Evolutionary conservation across 306 rosid species (phyloP).

Genomic region (Castanea sativa): DNA sequence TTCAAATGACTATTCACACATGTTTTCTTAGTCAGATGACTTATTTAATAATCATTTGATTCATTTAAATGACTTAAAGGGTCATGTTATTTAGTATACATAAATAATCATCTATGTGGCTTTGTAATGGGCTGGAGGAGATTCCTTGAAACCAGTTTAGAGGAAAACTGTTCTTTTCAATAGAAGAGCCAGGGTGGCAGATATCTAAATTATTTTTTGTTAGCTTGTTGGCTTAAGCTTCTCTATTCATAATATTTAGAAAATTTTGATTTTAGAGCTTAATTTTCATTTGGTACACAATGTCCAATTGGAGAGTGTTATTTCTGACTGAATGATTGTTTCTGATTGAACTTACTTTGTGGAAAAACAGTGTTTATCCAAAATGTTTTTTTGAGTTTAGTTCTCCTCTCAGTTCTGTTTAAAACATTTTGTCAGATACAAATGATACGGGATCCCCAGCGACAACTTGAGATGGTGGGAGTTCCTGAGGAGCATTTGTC

Average conservation of each 20-base stretch:
- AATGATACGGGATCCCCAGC: slow-evolving; percentile 77
- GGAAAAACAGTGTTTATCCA: background rate
- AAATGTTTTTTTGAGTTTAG: background rate
- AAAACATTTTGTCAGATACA: slow-evolving; percentile 49
- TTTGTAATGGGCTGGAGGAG: too few relatives aligned
- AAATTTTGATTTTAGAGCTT: background rate
- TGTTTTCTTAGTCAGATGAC: too few relatives aligned
- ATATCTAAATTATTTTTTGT: background rate
- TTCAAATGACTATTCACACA: too few relatives aligned
- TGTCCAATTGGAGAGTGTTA: background rate
- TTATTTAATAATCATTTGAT: too few relatives aligned
- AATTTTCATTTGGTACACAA: background rate
- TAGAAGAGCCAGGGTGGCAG: background rate
- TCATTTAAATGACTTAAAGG: too few relatives aligned
- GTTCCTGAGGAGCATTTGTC: slow-evolving; percentile 85
- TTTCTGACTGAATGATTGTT: background rate
- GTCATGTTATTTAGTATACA: too few relatives aligned
- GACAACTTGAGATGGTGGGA: slow-evolving; percentile 81
- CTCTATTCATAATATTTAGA: background rate
- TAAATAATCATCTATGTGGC: too few relatives aligned
- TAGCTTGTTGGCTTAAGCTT: background rate
- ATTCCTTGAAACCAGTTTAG: too few relatives aligned
- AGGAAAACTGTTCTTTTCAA: too few relatives aligned
- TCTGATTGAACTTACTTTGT: background rate
- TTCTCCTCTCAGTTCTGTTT: slow-evolving; percentile 10